A percentile compares a stretch with the other conserved stretches of the same genome.
Conservation (phyloP, 441 rosid species). For the Corymbia citriodora region DNA sequence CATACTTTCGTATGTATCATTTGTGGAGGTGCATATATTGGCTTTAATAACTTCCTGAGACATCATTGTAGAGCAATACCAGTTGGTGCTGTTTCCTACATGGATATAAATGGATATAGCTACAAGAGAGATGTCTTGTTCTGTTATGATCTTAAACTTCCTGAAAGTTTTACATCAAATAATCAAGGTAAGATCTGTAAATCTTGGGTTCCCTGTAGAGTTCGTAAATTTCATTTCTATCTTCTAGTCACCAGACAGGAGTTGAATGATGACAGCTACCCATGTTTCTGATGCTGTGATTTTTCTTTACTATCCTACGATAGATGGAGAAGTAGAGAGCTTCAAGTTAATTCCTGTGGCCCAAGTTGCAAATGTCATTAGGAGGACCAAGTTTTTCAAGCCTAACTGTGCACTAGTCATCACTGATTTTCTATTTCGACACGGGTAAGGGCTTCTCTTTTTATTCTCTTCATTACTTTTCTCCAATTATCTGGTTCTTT, state of each 20-base stretch:
- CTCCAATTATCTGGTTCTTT: background rate
- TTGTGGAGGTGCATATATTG: background rate
- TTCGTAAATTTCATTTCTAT: background rate
- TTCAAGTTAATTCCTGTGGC: slow-evolving; percentile 66
- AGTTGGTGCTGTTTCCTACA: slow-evolving; percentile 79
- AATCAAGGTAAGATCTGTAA: slow-evolving; percentile 49
- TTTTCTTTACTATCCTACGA: background rate
- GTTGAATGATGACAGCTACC: background rate
- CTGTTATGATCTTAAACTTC: slow-evolving; percentile 79
- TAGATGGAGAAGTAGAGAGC: slow-evolving; percentile 96
- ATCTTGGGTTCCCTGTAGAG: background rate
- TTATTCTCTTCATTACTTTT: background rate
- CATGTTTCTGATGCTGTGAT: background rate
- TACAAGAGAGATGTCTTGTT: slow-evolving; percentile 79
- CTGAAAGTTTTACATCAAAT: slow-evolving; percentile 49
- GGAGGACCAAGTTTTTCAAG: slow-evolving; percentile 66
- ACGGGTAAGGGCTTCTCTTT: slow-evolving; percentile 44
- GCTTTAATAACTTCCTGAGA: background rate
- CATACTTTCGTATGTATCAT: background rate
- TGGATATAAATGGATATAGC: slow-evolving; percentile 54
- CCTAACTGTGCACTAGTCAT: slow-evolving; percentile 77
- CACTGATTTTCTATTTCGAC: slow-evolving; percentile 78
- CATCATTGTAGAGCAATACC: slow-evolving; percentile 48
- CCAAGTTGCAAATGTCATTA: slow-evolving; percentile 56
- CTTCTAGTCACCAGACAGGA: background rate